phyloP scores from a whole-genome alignment of 2,329 filamentous ascomycete species.

The Trematosphaeria pertusa region DNA sequence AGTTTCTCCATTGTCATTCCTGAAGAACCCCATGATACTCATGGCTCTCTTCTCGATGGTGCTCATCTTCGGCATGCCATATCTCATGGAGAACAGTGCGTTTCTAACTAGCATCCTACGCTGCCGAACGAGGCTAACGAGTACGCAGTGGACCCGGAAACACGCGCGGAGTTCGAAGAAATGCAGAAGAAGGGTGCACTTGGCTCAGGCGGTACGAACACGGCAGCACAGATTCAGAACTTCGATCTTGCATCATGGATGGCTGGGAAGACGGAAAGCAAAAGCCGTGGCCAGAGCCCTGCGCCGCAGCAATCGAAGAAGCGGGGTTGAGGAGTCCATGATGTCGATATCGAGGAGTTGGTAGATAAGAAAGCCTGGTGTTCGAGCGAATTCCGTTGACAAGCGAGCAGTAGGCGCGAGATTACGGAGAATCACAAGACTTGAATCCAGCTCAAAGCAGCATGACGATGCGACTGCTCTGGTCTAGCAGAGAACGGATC shows the following conservation, averaged over 20 bases:
- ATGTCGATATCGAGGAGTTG: not conserved
- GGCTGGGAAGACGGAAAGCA: slow-evolving; percentile 60
- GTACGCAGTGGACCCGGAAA: slow-evolving; percentile 91
- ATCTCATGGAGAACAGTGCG: slow-evolving; percentile 94
- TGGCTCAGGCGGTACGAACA: slow-evolving; percentile 42
- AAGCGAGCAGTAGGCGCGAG: too few relatives aligned
- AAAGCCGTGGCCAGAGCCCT: slow-evolving; percentile 35
- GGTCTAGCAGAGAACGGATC: too few relatives aligned
- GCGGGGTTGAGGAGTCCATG: slow-evolving; percentile 7
- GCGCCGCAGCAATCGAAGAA: slow-evolving; percentile 28
- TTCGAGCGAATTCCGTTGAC: too few relatives aligned
- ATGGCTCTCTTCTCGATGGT: slow-evolving; percentile 83
- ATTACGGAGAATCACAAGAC: not conserved
- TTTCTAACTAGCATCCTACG: not conserved
- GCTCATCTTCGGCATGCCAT: slow-evolving; percentile 91
- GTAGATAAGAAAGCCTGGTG: too few relatives aligned
- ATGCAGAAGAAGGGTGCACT: slow-evolving; percentile 80
- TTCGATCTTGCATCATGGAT: slow-evolving; percentile 75
- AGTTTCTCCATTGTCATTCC: slow-evolving; percentile 81
- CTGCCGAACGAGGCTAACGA: slow-evolving; percentile 13
- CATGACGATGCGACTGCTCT: not conserved
- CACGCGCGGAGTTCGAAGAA: slow-evolving; percentile 89
- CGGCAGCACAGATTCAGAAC: slow-evolving; percentile 63
- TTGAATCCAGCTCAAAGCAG: too few relatives aligned
- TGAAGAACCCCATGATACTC: slow-evolving; percentile 97